phyloP scores from a whole-genome alignment of 2,329 filamentous ascomycete species.

The Nemania diffusa region DNA sequence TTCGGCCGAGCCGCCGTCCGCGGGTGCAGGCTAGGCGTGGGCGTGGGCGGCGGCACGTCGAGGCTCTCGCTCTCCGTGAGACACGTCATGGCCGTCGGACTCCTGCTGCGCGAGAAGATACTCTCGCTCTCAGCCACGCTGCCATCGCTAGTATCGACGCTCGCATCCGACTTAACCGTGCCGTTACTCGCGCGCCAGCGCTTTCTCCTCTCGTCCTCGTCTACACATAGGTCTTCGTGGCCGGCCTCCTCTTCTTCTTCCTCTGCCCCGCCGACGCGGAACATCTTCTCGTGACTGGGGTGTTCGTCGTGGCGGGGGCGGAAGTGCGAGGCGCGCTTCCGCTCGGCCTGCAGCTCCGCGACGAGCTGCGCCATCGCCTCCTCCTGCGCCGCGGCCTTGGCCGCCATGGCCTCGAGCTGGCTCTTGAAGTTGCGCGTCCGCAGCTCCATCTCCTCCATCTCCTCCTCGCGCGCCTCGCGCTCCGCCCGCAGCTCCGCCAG shows the following conservation, averaged over 20 bases:
- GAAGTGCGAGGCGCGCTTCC: no score
- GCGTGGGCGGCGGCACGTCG: conserved; percentile 23
- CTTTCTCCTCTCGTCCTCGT: conserved; percentile 59
- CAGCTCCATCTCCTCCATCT: conserved; percentile 65
- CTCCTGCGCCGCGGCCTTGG: conserved; percentile 65
- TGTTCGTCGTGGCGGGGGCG: no score
- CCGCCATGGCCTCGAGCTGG: conserved; percentile 70
- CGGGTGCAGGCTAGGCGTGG: conserved; percentile 23
- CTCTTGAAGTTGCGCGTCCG: conserved; percentile 64
- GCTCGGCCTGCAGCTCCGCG: conserved; percentile 63
- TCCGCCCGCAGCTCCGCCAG: conserved; percentile 64
- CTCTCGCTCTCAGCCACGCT: conserved; percentile 58
- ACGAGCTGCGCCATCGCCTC: conserved; percentile 60
- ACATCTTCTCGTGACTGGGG: conserved; percentile 47
- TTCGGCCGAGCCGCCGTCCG: conserved; percentile 37
- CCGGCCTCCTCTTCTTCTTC: conserved; percentile 55
- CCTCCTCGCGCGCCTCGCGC: conserved; percentile 63
- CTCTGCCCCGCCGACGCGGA: conserved; percentile 16
- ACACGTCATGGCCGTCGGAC: conserved; percentile 61
- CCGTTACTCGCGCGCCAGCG: conserved; percentile 57
- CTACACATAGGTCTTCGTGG: conserved; percentile 65
- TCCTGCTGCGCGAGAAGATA: conserved; percentile 70
- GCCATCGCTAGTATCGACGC: conserved; percentile 65
- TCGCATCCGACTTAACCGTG: conserved; percentile 56
- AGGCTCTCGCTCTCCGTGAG: conserved; percentile 42